phyloP scores from a whole-genome alignment of 2,329 filamentous ascomycete genomes.

The Aspergillus nomiae region DNA sequence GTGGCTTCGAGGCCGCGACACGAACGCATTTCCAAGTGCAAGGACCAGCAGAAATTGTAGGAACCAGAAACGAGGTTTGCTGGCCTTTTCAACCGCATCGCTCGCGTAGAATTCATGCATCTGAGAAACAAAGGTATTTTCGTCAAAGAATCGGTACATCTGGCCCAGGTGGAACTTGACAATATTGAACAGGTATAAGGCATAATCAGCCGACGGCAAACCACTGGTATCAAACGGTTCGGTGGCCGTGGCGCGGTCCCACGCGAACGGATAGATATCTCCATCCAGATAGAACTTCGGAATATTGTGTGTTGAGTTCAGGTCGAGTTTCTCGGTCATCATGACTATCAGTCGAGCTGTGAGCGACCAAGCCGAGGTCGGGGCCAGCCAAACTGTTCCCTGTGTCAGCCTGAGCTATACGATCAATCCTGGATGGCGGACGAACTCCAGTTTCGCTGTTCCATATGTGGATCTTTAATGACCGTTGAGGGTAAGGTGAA shows the following conservation, averaged over 20 bases:
- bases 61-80: not conserved
- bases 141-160: conserved; percentile 20
- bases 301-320: not conserved
- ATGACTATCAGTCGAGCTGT: not conserved
- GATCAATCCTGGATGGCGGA: not conserved
- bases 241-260: not conserved
- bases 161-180: conserved; percentile 23
- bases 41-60: not conserved
- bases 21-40: not conserved
- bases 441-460: not conserved
- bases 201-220: conserved; percentile 14
- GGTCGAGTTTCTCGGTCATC: not conserved
- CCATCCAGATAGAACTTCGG: not conserved
- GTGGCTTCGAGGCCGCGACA: not conserved
- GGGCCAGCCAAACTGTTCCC: not conserved
- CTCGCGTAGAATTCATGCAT: not conserved
- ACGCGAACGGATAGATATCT: not conserved
- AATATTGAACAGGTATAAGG: conserved; percentile 20
- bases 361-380: not conserved
- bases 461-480: not conserved
- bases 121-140: conserved; percentile 10
- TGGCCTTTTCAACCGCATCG: not conserved
- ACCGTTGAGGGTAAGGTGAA: not conserved
- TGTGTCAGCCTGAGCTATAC: not conserved
- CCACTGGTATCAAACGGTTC: not conserved